Base-by-base conservation (phyloP, 1,284 basidiomycete species). In the Hortiboletus rubellus region DNA sequence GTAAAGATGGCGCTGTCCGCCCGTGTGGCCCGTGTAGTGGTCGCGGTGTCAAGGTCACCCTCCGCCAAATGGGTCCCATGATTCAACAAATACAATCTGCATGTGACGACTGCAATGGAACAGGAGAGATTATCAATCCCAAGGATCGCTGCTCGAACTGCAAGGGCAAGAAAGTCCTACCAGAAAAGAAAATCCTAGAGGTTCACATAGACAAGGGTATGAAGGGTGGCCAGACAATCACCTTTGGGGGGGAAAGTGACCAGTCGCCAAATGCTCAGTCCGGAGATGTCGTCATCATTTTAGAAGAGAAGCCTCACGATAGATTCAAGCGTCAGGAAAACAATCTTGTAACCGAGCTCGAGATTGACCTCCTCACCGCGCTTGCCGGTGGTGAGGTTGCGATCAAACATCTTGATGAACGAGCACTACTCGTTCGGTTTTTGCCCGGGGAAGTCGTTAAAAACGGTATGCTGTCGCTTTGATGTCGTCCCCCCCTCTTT, bases 181-280 rank as follows among this genome's bases (percentile, higher is more conserved):
- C 92, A 59, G 97, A 99, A 78, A 94, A 97, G 78, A 99, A 99
- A 81, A 90, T 98, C 63, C 80, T 99, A 68, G 97, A 99, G 77
- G 97, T 99, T 30, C 94, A 98, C 74, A 93, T 99, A 82, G 97
- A 99, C 84, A 98, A 96, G 82, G 97, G 97, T 56, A 99, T 99
- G 97, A 94, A 94, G 79, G 90, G 91, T 56, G 97, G 97, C 34
- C 95, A 98, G 77, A 96, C 94, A 24, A 95, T 99, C 74, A 87
- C 85, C 57, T 99, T 99, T 78, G 76, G 83, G 58, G 96, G 97
- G 58, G 97, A 99, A 80, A 95, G 92, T 67, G 97, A 99, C 74
- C 96, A 99, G 76, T 87, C 93, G 7, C 96, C 97, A 7, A 89
- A 83, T 38, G 87, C 92, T 40, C 84, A 92, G 57, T 90, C 97